Evolutionary conservation across 768 basidiomycete genomes (phyloP).

Genomic region (Boletus bicolor): DNA sequence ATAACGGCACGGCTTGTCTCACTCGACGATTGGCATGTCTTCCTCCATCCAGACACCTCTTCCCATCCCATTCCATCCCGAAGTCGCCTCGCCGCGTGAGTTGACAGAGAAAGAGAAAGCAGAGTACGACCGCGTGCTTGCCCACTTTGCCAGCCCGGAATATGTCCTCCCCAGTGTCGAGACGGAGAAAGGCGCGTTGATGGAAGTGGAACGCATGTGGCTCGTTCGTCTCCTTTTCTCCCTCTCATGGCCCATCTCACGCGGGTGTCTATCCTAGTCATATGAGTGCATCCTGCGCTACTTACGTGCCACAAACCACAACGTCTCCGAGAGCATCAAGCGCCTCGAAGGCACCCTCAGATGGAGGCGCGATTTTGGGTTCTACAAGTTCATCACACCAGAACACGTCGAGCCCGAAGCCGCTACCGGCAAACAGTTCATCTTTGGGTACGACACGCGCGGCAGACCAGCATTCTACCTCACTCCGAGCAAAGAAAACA

Average conservation of each 20-base stretch:
- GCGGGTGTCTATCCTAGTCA: conserved; percentile 31
- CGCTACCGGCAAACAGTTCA: conserved; percentile 76
- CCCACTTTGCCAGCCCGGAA: conserved; percentile 52
- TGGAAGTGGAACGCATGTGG: conserved; percentile 75
- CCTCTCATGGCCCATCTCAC: not conserved
- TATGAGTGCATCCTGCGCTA: conserved; percentile 76
- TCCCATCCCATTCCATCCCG: conserved; percentile 24
- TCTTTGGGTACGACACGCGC: conserved; percentile 69
- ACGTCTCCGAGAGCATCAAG: conserved; percentile 50
- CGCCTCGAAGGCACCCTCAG: conserved; percentile 69
- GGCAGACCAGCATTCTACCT: conserved; percentile 71
- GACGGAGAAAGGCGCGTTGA: conserved; percentile 43
- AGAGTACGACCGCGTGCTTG: conserved; percentile 52
- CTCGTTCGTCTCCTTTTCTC: conserved; percentile 41
- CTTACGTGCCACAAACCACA: conserved; percentile 78
- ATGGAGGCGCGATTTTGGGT: conserved; percentile 79
- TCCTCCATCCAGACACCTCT: conserved; percentile 18
- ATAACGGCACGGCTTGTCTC: too few relatives aligned
- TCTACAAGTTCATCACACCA: conserved; percentile 60
- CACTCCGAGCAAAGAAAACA: conserved; percentile 72
- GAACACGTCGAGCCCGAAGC: conserved; percentile 73
- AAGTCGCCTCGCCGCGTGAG: conserved; percentile 33
- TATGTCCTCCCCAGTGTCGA: conserved; percentile 51
- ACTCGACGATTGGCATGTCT: conserved; percentile 8
- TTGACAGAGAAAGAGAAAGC: conserved; percentile 45